Percentiles rank a stretch among this genome's conserved stretches.
phyloP scores from a whole-genome alignment of 768 basidiomycete genomes.

The Daedaleopsis sinensis region DNA sequence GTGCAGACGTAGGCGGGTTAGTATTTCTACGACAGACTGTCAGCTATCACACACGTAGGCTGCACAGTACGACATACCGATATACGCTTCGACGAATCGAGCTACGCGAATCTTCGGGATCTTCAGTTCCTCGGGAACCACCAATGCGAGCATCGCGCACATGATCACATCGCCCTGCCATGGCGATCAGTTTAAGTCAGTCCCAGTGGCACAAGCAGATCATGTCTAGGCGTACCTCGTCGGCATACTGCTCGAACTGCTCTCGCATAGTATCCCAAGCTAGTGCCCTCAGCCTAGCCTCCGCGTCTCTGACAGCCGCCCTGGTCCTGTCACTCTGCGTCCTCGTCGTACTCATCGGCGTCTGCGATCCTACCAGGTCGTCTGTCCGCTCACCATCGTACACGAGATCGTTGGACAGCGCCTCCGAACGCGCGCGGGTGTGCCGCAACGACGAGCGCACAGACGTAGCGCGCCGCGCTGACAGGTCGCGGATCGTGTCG shows the following conservation, averaged over 20 bases:
- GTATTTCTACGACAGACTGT: constrained; percentile 48
- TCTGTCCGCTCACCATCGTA: constrained; percentile 5
- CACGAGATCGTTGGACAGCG: constrained; percentile 25
- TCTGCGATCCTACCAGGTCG: constrained; percentile 1
- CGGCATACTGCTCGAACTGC: constrained; percentile 62
- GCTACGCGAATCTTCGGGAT: constrained; percentile 46
- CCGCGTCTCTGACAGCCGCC: constrained; percentile 45
- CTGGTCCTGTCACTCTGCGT: constrained; percentile 19
- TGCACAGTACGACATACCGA: constrained; percentile 51
- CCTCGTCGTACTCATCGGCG: constrained; percentile 17
- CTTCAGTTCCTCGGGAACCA: constrained; percentile 61
- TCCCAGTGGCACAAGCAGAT: neutral
- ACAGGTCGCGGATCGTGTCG: constrained; percentile 24
- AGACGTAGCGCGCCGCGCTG: constrained; percentile 2
- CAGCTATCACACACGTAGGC: neutral
- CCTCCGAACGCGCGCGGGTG: constrained; percentile 22
- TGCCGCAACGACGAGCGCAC: constrained; percentile 12
- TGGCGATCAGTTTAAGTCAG: neutral
- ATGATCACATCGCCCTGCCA: constrained; percentile 77
- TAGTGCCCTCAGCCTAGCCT: constrained; percentile 51
- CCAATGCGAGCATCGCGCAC: constrained; percentile 70
- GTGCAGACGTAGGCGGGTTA: constrained; percentile 63
- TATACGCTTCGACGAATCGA: constrained; percentile 70
- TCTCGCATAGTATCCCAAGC: constrained; percentile 60
- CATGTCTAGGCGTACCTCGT: constrained; percentile 46